Percentiles rank a stretch among this genome's conserved stretches.
Evolutionary conservation across 371 early-diverging fungal species (phyloP).

Genomic region (Lichtheimia ornata): DNA sequence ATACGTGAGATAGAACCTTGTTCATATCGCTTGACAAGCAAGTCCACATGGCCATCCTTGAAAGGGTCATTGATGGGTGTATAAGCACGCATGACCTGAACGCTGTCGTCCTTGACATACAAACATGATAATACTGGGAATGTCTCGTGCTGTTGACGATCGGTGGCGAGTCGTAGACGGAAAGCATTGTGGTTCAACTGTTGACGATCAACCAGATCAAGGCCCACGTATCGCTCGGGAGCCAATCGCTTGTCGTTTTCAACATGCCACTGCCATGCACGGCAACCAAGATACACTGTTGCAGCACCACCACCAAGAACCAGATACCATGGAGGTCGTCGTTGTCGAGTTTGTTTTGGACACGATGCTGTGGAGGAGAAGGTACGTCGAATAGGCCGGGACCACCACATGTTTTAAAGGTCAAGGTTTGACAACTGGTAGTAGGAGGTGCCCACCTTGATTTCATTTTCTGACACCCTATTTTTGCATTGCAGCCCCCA

Average conservation of each 20-base stretch:
- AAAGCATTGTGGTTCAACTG: conserved; percentile 36
- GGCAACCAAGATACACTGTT: neutral
- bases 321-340: neutral
- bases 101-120: conserved; percentile 65
- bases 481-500: too few relatives aligned
- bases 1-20: conserved; percentile 58
- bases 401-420: neutral
- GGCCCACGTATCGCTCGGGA: conserved; percentile 28
- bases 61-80: conserved; percentile 60
- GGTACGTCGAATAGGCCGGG: neutral
- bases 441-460: neutral
- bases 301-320: neutral
- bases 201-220: conserved; percentile 26
- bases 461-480: neutral
- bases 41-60: conserved; percentile 53
- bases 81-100: conserved; percentile 69
- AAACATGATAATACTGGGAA: conserved; percentile 56
- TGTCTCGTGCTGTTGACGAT: conserved; percentile 7
- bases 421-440: neutral
- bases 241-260: conserved; percentile 18
- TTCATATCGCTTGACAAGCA: conserved; percentile 63
- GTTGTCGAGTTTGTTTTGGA: neutral
- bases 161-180: conserved; percentile 30
- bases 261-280: conserved; percentile 11
- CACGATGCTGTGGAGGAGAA: neutral